Evolutionary conservation across 2,329 filamentous ascomycete genomes (phyloP).

Genomic region (Phaeophleospora eucalypticola): DNA sequence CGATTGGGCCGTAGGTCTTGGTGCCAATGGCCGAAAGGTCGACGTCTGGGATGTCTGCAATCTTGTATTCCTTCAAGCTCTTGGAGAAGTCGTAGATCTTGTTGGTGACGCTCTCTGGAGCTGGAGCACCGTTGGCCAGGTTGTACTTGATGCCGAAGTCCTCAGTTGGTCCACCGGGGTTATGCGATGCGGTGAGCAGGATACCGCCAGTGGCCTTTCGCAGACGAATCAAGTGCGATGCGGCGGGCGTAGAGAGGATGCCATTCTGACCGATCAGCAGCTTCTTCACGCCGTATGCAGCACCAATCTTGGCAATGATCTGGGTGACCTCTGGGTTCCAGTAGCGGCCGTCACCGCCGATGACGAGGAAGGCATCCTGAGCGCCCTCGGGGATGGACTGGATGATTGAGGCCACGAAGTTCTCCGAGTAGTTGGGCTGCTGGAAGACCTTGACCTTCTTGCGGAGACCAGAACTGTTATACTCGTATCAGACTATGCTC

Average conservation of each 20-base stretch:
- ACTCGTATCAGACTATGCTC: not conserved
- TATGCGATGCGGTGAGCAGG: conserved; percentile 93
- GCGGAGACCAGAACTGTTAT: conserved; percentile 81
- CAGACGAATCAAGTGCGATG: conserved; percentile 93
- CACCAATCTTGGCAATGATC: conserved; percentile 93
- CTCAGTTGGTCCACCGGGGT: conserved; percentile 92
- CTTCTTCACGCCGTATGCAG: conserved; percentile 98
- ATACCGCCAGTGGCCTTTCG: conserved; percentile 94
- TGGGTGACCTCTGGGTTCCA: conserved; percentile 97
- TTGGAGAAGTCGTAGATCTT: conserved; percentile 95
- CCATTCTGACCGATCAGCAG: conserved; percentile 92
- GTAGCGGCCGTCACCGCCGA: conserved; percentile 94
- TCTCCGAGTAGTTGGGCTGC: conserved; percentile 89
- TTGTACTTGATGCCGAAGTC: conserved; percentile 99
- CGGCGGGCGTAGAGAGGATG: conserved; percentile 93
- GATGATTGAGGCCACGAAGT: conserved; percentile 90
- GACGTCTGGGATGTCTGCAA: conserved; percentile 78
- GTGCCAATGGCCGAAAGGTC: conserved; percentile 80
- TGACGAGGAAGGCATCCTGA: conserved; percentile 84
- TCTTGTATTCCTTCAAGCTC: conserved; percentile 85
- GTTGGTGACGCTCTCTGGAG: conserved; percentile 94
- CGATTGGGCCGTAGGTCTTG: conserved; percentile 76
- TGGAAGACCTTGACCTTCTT: conserved; percentile 99
- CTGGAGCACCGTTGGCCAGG: conserved; percentile 89
- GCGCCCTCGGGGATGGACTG: conserved; percentile 94